phyloP scores from a whole-genome alignment of 2,329 filamentous ascomycete genomes.

The Didymellaceae sp. region DNA sequence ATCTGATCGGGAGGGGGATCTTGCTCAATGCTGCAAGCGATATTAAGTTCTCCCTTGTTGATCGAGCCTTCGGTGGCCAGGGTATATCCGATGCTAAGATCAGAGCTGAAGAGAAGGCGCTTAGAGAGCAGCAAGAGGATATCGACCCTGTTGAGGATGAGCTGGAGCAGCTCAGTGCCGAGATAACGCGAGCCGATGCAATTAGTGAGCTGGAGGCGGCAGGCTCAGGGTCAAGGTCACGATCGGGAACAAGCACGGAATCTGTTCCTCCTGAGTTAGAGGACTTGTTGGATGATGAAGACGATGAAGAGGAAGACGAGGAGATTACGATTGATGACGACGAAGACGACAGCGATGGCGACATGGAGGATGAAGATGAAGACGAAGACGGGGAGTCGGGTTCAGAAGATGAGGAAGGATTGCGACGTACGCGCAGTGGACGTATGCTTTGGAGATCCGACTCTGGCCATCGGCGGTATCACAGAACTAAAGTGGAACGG shows the following conservation, averaged over 20 bases:
- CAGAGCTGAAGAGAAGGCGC: conserved; percentile 51
- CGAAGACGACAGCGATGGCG: conserved; percentile 32
- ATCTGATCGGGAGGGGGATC: conserved; percentile 65
- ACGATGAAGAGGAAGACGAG: conserved; percentile 30
- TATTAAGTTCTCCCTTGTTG: conserved; percentile 64
- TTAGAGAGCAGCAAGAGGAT: conserved; percentile 53
- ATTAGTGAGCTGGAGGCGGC: conserved; percentile 14
- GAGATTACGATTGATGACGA: conserved; percentile 34
- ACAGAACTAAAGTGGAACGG: conserved; percentile 60
- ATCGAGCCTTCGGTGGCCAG: conserved; percentile 67
- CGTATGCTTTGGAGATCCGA: conserved; percentile 57
- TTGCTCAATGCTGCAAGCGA: conserved; percentile 63
- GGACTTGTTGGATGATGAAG: conserved; percentile 7
- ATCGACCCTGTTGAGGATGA: conserved; percentile 57
- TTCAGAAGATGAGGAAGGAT: conserved; percentile 42
- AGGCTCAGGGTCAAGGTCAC: conserved; percentile 8
- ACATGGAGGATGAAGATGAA: conserved; percentile 44
- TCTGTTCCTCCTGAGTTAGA: conserved; percentile 3
- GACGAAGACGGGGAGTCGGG: conserved; percentile 40
- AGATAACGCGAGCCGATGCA: conserved; percentile 28
- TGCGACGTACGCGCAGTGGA: conserved; percentile 45
- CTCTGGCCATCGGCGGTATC: conserved; percentile 53
- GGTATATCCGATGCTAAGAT: conserved; percentile 52
- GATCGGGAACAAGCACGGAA: neutral
- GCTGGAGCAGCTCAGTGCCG: conserved; percentile 48